Percentiles rank a stretch among this genome's conserved stretches.
Evolutionary conservation across 345 rosid species (phyloP).

Genomic region (Turnera subulata): DNA sequence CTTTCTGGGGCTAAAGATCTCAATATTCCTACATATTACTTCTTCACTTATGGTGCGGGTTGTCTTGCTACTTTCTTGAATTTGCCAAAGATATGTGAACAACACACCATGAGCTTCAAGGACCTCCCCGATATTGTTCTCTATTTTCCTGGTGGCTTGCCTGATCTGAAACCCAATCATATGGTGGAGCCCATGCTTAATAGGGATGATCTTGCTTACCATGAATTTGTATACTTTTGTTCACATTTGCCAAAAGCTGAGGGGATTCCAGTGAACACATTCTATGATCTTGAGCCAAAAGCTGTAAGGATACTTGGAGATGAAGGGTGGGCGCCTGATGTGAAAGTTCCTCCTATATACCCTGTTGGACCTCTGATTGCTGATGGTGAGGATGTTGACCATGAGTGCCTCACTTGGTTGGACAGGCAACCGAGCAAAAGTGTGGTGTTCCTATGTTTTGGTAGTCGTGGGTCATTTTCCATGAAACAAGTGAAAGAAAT

Average conservation of each 20-base stretch:
- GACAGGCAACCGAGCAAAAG: conserved; percentile 9
- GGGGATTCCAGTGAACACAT: conserved; percentile 29
- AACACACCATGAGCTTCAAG: conserved; percentile 20
- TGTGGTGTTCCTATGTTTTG: conserved; percentile 20
- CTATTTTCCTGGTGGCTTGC: conserved; percentile 21
- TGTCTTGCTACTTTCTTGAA: conserved; percentile 20
- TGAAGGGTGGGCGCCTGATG: conserved; percentile 8
- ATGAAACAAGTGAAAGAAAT: conserved; percentile 11
- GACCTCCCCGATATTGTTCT: conserved; percentile 9
- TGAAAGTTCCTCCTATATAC: conserved; percentile 17
- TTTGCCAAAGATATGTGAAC: conserved; percentile 21
- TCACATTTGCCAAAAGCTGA: conserved; percentile 3
- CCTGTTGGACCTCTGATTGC: conserved; percentile 31
- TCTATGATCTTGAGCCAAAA: conserved; percentile 27
- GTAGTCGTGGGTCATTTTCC: conserved; percentile 16
- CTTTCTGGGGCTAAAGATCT: conserved; percentile 7
- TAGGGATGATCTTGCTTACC: conserved; percentile 16
- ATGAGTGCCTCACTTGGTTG: conserved; percentile 17
- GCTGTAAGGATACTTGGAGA: conserved; percentile 14
- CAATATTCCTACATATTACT: conserved; percentile 20
- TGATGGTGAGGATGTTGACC: background rate
- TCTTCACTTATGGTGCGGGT: conserved; percentile 30
- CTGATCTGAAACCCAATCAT: conserved; percentile 25
- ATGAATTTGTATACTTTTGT: conserved; percentile 8
- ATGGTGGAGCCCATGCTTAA: conserved; percentile 26